Evolutionary conservation across 305 asterid genomes (phyloP), one percentile per base, ranked within the genome.

Genomic region (Solanum aculeatissimum): DNA sequence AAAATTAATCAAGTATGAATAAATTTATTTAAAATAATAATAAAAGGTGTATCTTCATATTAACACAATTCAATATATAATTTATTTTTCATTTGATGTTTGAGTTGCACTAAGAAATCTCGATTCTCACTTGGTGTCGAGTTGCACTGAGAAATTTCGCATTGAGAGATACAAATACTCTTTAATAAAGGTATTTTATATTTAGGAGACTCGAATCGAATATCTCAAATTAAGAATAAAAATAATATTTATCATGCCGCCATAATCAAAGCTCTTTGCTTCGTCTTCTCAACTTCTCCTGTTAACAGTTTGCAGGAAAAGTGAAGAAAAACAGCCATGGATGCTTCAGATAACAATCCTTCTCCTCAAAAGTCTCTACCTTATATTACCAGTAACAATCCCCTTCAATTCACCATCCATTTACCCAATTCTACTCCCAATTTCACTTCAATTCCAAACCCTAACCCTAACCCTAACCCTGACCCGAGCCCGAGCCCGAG

Each of bases 371-470:
- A 47, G 51, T 51, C 47, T 29, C 11, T 77, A 18, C 82, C 91
- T 66, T 84, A 78, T 60, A 72, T 82, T 78, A 23, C 87, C 23
- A 84, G 89, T 85, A 84, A 87, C 81, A 87, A 74, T 82, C 65
- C 93, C 57, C 85, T 87, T 58, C 94, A 91, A 27, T 88, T 84
- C 84, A 69, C 90, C 62, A 81, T 77, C 58, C 87, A 83, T 72
- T 65, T 81, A 23, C 86, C 91, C 86, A 54, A 55, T 74, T 77
- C 82, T 58, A 74, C 71, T 80, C 87, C 78, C 49, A 81, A 70
- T 83, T 18, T 80, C 43, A 74, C 49, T 86, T 86, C 89, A 82
- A 82, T 66, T 83, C 29, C 66, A 83, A 79, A 80, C 58, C 74
- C 90, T 74, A 57, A 12, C 79, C 19, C 62, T 80, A 84, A 83